Percentiles rank a stretch among this genome's conserved stretches.
phyloP scores from a whole-genome alignment of 2,329 filamentous ascomycete genomes.

The Aspergillus uvarum region DNA sequence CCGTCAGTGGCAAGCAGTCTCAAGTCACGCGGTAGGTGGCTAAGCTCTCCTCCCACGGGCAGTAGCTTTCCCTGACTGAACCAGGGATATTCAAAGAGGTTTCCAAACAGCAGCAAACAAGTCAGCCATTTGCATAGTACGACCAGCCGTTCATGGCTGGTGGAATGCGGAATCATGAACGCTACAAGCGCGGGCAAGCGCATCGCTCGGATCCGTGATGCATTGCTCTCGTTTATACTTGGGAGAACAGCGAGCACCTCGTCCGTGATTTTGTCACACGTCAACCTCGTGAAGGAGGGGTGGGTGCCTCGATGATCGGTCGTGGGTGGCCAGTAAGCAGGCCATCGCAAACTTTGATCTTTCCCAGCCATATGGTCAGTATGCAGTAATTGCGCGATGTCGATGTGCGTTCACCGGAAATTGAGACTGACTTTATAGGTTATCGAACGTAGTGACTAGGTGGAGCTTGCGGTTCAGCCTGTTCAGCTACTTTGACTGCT shows the following conservation, averaged over 20 bases:
- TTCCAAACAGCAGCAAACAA: background rate
- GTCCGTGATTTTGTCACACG: background rate
- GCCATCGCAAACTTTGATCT: background rate
- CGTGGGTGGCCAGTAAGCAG: background rate
- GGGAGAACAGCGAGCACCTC: background rate
- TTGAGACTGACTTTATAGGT: background rate
- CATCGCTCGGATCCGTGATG: background rate
- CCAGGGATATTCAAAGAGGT: background rate
- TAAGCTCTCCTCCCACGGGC: background rate
- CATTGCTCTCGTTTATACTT: background rate
- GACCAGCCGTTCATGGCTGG: background rate
- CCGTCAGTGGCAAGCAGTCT: background rate
- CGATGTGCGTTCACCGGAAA: background rate
- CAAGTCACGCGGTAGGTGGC: background rate
- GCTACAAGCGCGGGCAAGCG: background rate
- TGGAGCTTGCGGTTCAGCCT: background rate
- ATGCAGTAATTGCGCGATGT: background rate
- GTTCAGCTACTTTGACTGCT: background rate
- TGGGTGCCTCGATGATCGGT: background rate
- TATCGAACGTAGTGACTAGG: background rate
- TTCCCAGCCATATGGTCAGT: background rate
- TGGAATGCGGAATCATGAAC: background rate
- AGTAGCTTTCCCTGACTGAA: background rate
- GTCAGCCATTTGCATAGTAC: background rate
- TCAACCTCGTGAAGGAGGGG: background rate